Evolutionary conservation across 306 rosid species (phyloP).

Genomic region (Adenanthera pavonina): DNA sequence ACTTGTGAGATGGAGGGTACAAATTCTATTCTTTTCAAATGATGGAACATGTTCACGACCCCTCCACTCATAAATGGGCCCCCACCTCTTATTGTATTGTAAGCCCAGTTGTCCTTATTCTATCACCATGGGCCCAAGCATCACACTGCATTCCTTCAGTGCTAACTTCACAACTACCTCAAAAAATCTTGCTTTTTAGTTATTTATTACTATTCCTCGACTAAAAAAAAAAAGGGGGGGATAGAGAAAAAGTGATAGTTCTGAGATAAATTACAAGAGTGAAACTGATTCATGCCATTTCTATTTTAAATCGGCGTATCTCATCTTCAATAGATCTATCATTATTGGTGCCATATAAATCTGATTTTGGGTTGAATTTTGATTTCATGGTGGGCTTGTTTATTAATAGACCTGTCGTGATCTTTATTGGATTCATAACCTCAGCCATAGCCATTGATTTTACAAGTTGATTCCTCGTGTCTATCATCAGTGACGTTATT

Average conservation of each 20-base stretch:
- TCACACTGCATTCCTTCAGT: not conserved
- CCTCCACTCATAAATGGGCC: constrained; percentile 55
- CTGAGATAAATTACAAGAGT: not conserved
- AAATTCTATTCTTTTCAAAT: constrained; percentile 29
- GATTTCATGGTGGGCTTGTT: not conserved
- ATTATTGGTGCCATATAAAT: not conserved
- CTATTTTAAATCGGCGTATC: not conserved
- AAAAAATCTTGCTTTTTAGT: not conserved
- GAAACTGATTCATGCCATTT: not conserved
- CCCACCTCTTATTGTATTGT: constrained; percentile 10
- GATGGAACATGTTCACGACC: constrained; percentile 54
- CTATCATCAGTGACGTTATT: not conserved
- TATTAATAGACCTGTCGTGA: not conserved
- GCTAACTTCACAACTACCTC: not conserved
- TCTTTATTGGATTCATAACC: not conserved
- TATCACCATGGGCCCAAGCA: not conserved
- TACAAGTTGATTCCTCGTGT: not conserved
- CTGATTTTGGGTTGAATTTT: not conserved
- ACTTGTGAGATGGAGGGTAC: not conserved
- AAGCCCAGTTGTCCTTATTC: constrained; percentile 2
- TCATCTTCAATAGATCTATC: not conserved
- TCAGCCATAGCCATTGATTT: not conserved
- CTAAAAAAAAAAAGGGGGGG: not conserved
- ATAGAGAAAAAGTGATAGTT: not conserved
- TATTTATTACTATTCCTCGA: not conserved